phyloP scores from a whole-genome alignment of 306 rosid species.

The Astragalus glycyphyllos region DNA sequence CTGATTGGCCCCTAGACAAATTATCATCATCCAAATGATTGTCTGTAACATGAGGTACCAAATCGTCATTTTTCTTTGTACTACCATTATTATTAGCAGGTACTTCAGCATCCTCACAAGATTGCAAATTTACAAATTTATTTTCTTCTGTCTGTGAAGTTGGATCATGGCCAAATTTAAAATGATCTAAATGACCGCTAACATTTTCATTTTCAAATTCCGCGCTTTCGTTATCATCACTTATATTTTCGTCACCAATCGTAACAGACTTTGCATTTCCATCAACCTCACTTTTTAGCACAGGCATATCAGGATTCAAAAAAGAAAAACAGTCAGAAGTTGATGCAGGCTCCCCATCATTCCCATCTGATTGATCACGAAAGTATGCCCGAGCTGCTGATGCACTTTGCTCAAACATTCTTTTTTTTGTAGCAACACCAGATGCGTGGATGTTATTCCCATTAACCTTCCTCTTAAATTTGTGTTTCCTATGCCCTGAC shows the following conservation, averaged over 20 bases:
- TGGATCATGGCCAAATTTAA: constrained; percentile 38
- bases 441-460: constrained; percentile 59
- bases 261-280: constrained; percentile 46
- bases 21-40: constrained; percentile 39
- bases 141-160: constrained; percentile 45
- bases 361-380: constrained; percentile 56
- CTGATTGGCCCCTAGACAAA: constrained; percentile 41
- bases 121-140: constrained; percentile 45
- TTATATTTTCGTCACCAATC: constrained; percentile 37
- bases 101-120: constrained; percentile 46
- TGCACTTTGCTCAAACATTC: constrained; percentile 81
- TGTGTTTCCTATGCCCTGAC: constrained; percentile 54
- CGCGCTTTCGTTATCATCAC: constrained; percentile 39
- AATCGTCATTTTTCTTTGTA: constrained; percentile 47
- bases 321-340: constrained; percentile 46
- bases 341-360: constrained; percentile 51
- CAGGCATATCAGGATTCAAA: constrained; percentile 51
- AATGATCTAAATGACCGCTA: constrained; percentile 36
- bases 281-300: constrained; percentile 54
- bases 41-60: constrained; percentile 42
- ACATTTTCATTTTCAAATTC: constrained; percentile 45
- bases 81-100: constrained; percentile 39
- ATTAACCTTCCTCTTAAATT: constrained; percentile 70
- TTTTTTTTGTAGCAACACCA: constrained; percentile 59
- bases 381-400: constrained; percentile 72